These are phyloP conservation scores for Achlya hypogyna DNA, from an alignment of 352 stramenopile species.

Conservation along the genomic window DNA sequence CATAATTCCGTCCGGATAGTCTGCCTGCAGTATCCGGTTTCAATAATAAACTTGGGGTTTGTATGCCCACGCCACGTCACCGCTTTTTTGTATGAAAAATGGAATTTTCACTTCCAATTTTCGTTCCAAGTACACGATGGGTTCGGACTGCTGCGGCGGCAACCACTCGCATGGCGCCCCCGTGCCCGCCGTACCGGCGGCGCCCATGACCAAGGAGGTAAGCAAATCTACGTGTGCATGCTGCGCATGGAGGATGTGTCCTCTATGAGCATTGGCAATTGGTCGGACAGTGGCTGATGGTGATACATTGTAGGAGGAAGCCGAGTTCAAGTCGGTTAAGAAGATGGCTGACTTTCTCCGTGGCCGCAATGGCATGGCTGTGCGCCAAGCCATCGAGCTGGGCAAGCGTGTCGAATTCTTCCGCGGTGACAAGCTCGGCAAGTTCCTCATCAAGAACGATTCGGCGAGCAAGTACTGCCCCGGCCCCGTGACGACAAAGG, in stretches of 20 bases:
- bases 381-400: conserved; percentile 83
- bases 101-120: conserved; percentile 9
- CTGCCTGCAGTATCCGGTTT: not conserved
- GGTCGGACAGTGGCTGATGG: not conserved
- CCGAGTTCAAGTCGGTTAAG: conserved; percentile 26
- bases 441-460: conserved; percentile 71
- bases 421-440: conserved; percentile 80
- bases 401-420: conserved; percentile 90
- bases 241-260: no score
- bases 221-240: not conserved
- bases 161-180: conserved; percentile 6
- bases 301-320: conserved; percentile 17
- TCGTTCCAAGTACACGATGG: conserved; percentile 5
- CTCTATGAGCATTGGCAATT: no score
- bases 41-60: not conserved
- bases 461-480: conserved; percentile 79
- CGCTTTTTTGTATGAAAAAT: not conserved
- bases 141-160: conserved; percentile 9
- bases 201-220: conserved; percentile 11
- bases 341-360: conserved; percentile 80
- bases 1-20: not conserved
- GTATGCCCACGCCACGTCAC: conserved; percentile 19
- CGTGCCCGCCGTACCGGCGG: not conserved
- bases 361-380: conserved; percentile 78
- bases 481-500: conserved; percentile 57